Conservation (phyloP, 805 yeast genomes). For the Kuraishia molischiana region DNA sequence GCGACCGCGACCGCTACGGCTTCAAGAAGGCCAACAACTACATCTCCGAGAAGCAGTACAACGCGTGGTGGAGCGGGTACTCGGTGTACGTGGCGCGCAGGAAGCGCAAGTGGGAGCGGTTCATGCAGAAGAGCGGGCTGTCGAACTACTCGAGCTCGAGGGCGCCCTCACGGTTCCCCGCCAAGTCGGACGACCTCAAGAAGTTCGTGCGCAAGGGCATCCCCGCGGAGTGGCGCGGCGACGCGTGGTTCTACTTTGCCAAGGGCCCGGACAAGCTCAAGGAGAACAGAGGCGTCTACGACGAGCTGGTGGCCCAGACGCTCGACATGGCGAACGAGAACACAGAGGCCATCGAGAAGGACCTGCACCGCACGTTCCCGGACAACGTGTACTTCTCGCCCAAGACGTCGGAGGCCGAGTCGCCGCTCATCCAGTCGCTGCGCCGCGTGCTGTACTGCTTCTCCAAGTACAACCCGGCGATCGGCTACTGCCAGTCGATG, state of each 20-base stretch:
- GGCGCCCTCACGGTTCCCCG: conserved; percentile 59
- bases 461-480: conserved; percentile 75
- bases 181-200: conserved; percentile 67
- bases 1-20: conserved; percentile 71
- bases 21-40: conserved; percentile 59
- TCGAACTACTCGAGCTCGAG: conserved; percentile 8
- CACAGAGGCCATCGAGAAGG: conserved; percentile 90
- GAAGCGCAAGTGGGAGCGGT: conserved; percentile 64
- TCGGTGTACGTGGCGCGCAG: conserved; percentile 52
- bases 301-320: conserved; percentile 52
- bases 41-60: conserved; percentile 46
- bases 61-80: conserved; percentile 70
- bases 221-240: conserved; percentile 96
- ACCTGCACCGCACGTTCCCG: conserved; percentile 89
- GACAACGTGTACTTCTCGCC: conserved; percentile 76
- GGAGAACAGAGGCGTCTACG: conserved; percentile 68
- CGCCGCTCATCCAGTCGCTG: conserved; percentile 57
- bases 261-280: conserved; percentile 57
- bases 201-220: conserved; percentile 84
- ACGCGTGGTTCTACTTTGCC: conserved; percentile 94
- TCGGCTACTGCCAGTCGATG: conserved; percentile 94
- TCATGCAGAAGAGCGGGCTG: conserved; percentile 64
- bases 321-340: conserved; percentile 50
- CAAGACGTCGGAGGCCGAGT: conserved; percentile 32
- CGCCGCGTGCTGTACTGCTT: conserved; percentile 79